Evolutionary conservation across 345 rosid genomes (phyloP).

Genomic region (Citropsis articulata): DNA sequence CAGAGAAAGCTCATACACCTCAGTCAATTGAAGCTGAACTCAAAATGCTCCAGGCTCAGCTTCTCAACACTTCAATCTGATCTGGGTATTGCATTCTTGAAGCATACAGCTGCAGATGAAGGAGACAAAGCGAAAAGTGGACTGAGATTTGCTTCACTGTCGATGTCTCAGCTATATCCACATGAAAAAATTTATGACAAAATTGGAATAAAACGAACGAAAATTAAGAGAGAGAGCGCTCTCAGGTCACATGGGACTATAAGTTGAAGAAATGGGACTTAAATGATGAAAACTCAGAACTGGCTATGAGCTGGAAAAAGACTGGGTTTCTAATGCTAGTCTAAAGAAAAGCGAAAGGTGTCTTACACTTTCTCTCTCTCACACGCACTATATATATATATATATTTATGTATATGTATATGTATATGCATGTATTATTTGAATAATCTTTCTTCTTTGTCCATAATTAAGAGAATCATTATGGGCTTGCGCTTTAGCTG

Average conservation of each 20-base stretch:
- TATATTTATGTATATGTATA: neutral
- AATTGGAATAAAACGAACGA: neutral
- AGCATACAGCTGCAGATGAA: slow-evolving; percentile 9
- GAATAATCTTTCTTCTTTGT: neutral
- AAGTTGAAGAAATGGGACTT: neutral
- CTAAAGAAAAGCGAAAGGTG: slow-evolving; percentile 1
- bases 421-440: neutral
- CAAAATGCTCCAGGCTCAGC: slow-evolving; percentile 30
- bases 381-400: neutral
- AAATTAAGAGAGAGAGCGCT: neutral
- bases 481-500: slow-evolving; percentile 21
- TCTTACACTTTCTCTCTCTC: neutral
- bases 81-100: slow-evolving; percentile 17
- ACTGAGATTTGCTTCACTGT: slow-evolving; percentile 30
- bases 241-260: slow-evolving; percentile 24
- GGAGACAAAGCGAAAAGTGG: slow-evolving; percentile 5
- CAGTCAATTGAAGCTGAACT: slow-evolving; percentile 19
- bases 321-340: too few species aligned
- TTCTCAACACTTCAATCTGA: slow-evolving; percentile 21
- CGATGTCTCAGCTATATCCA: slow-evolving; percentile 11
- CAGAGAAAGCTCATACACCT: slow-evolving; percentile 25
- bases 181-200: neutral
- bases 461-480: slow-evolving; percentile 24
- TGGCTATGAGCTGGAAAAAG: slow-evolving; percentile 36
- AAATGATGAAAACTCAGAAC: slow-evolving; percentile 19